phyloP scores from a whole-genome alignment of 129 eudicot genomes.

The Flaveria ramosissima region DNA sequence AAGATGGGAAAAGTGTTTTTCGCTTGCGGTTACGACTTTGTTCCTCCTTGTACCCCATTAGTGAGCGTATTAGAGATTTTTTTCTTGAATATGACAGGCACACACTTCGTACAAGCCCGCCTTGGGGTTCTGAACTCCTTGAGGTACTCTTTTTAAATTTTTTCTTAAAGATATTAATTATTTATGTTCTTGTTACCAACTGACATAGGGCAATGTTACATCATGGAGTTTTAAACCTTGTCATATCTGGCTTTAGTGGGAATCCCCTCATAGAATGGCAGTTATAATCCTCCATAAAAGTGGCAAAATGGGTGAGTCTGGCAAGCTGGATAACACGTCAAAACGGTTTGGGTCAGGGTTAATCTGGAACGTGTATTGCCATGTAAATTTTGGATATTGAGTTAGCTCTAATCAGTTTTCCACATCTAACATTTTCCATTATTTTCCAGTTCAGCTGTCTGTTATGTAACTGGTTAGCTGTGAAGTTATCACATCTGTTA shows the following conservation, averaged over 20 bases:
- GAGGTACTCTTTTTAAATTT: constrained; percentile 54
- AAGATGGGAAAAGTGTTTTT: constrained; percentile 89
- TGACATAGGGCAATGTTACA: constrained; percentile 3
- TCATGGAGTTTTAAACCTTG: constrained; percentile 4
- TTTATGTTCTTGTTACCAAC: neutral
- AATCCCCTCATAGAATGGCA: neutral
- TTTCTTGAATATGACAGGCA: constrained; percentile 98
- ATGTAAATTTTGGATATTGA: too few relatives aligned
- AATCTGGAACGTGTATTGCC: neutral
- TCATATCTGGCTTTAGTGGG: neutral
- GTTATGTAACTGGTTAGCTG: too few relatives aligned
- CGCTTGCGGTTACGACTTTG: constrained; percentile 84
- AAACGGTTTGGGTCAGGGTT: neutral
- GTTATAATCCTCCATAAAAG: neutral
- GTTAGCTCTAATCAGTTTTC: too few relatives aligned
- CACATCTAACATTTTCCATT: too few relatives aligned
- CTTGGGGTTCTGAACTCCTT: constrained; percentile 99
- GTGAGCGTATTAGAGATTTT: constrained; percentile 95
- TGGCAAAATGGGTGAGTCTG: neutral
- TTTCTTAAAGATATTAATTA: neutral
- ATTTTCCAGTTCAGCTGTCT: too few relatives aligned
- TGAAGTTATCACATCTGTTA: too few relatives aligned
- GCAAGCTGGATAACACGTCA: too few relatives aligned
- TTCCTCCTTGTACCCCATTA: constrained; percentile 87
- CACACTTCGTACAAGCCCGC: constrained; percentile 97